phyloP scores from a whole-genome alignment of 2,329 filamentous ascomycete species.

The Colletotrichum agaves region DNA sequence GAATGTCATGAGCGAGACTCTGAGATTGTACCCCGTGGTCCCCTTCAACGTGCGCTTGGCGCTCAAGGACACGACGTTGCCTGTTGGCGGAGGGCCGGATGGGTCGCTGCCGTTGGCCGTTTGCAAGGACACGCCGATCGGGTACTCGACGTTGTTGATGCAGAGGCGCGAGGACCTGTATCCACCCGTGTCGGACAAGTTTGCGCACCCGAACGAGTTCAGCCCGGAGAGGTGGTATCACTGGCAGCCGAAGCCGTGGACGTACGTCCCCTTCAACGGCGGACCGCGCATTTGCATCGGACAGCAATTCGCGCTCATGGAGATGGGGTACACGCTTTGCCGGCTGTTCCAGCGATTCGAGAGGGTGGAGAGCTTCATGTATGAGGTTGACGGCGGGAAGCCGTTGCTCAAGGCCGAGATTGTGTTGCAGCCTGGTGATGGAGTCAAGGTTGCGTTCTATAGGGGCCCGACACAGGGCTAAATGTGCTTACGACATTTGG shows the following conservation, averaged over 20 bases:
- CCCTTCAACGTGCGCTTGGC: slow-evolving; percentile 83
- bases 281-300: slow-evolving; percentile 80
- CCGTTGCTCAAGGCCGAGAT: slow-evolving; percentile 69
- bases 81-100: slow-evolving; percentile 74
- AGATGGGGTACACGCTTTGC: slow-evolving; percentile 79
- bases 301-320: slow-evolving; percentile 84
- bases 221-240: slow-evolving; percentile 74
- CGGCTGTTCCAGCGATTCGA: slow-evolving; percentile 79
- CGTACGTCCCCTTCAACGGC: slow-evolving; percentile 81
- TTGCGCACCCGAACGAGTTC: slow-evolving; percentile 62
- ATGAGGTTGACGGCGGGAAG: slow-evolving; percentile 62
- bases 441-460: slow-evolving; percentile 68
- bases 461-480: slow-evolving; percentile 47
- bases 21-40: slow-evolving; percentile 81
- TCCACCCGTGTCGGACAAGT: slow-evolving; percentile 58
- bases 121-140: slow-evolving; percentile 72
- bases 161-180: slow-evolving; percentile 75
- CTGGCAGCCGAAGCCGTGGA: slow-evolving; percentile 74
- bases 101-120: slow-evolving; percentile 71
- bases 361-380: slow-evolving; percentile 68
- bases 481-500: neutral
- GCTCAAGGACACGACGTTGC: slow-evolving; percentile 78
- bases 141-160: slow-evolving; percentile 77
- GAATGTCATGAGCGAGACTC: slow-evolving; percentile 78
- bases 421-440: slow-evolving; percentile 67